These are phyloP conservation scores for Mrakiaceae sp. DNA, from an alignment of 1,284 basidiomycete genomes.

Conservation along the genomic window DNA sequence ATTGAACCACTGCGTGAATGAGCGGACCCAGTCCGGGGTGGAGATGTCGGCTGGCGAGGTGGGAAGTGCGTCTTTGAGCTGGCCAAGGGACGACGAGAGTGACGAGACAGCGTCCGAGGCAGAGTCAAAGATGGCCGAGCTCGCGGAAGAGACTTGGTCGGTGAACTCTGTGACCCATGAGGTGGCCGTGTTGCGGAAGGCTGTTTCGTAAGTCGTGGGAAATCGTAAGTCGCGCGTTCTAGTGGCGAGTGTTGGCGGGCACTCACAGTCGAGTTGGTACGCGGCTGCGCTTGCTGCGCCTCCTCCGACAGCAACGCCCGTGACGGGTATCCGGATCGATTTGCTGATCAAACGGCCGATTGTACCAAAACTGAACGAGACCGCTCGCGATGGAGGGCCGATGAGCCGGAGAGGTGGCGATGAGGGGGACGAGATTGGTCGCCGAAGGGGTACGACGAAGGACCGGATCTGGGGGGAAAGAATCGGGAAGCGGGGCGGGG, in stretches of 20 bases:
- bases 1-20: conserved; percentile 15
- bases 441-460: conserved; percentile 4
- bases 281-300: conserved; percentile 80
- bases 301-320: conserved; percentile 65
- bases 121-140: conserved; percentile 8
- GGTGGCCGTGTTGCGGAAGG: conserved; percentile 55
- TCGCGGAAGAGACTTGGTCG: conserved; percentile 29
- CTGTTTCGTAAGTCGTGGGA: conserved; percentile 33
- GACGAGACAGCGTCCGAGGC: conserved; percentile 3
- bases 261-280: conserved; percentile 72
- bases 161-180: conserved; percentile 39
- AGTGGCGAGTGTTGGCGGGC: not conserved
- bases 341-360: conserved; percentile 14
- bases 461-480: not conserved
- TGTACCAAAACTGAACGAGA: conserved; percentile 9
- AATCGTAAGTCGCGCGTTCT: not conserved
- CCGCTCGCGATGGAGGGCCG: not conserved
- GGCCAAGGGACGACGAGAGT: no score
- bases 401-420: not conserved
- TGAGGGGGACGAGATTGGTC: not conserved
- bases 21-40: conserved; percentile 16
- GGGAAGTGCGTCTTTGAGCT: no score
- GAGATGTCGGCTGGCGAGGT: conserved; percentile 1
- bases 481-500: not conserved
- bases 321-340: conserved; percentile 45